phyloP scores from a whole-genome alignment of 192 early-diverging fungal genomes.

The Diversispora epigaea region DNA sequence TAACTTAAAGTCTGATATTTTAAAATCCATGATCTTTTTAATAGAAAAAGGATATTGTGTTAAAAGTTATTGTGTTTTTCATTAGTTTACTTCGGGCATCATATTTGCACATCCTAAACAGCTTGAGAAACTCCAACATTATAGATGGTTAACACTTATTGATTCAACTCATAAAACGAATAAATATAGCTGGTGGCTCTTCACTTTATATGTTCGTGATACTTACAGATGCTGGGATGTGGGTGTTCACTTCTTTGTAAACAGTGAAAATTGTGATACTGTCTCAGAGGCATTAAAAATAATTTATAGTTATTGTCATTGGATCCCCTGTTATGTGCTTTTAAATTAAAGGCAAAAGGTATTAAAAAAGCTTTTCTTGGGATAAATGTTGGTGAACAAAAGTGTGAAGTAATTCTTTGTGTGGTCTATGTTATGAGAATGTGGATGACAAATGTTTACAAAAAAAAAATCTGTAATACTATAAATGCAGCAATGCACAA shows the following conservation, averaged over 20 bases:
- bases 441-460: background rate
- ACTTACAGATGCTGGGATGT: slow-evolving; percentile 8
- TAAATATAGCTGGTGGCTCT: background rate
- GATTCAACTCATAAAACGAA: slow-evolving; percentile 23
- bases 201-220: slow-evolving; percentile 17
- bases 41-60: background rate
- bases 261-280: background rate
- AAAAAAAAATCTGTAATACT: no score
- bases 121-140: background rate
- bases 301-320: slow-evolving; percentile 5
- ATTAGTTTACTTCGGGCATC: background rate
- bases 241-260: slow-evolving; percentile 32
- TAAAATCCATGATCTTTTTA: background rate
- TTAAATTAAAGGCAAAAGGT: slow-evolving; percentile 11
- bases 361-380: slow-evolving; percentile 17
- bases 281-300: slow-evolving; percentile 24
- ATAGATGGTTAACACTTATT: slow-evolving; percentile 17
- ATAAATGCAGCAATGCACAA: no score
- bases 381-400: slow-evolving; percentile 7
- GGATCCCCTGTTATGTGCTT: slow-evolving; percentile 29
- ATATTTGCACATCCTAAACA: slow-evolving; percentile 2
- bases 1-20: slow-evolving; percentile 5
- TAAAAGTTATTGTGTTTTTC: background rate
- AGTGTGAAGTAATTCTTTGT: slow-evolving; percentile 12
- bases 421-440: slow-evolving; percentile 4